Evolutionary conservation across 257 asterid genomes (phyloP), one percentile per base, ranked within the genome.

Genomic region (Nicotiana otophora): DNA sequence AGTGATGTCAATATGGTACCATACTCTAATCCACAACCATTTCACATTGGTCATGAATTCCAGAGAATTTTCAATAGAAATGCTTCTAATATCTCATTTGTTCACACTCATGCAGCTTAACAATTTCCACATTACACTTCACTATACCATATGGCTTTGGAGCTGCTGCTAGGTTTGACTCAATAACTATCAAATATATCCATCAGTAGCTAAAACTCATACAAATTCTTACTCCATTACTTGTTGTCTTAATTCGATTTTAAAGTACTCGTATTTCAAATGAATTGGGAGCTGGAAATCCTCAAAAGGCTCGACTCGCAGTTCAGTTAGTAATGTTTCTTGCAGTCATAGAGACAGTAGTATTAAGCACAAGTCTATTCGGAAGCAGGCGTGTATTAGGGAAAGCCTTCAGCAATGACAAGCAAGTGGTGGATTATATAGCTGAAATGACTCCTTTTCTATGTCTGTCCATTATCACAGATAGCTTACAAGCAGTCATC

Each of bases 241-340:
- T 30, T 34, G 10, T 39, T 42, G 58, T 11, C 78, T 70, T 70
- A 42, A 10, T 8, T 9, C 33, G 10, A 9, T 17, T 70, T 33
- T 78, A 2, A 76, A 92, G 95, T 86, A 92, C 95, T 46, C 88
- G 89, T 57, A 91, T 90, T 81, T 92, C 97, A 20, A 92, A 91
- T 15, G 93, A 91, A 77, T 76, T 91, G 69, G 97, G 95, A n/a
- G 93, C 92, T 9, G 94, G 92, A 17, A 89, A 91, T 65, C 84
- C 94, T 42, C 81, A 81, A 33, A 86, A 42, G 30, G 94, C 94
- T 16, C 70, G 90, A 69, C 6, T 84, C 7, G 86, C 89, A 28
- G 91, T 89, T 14, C 82, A 82, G 66, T 84, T 85, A 1, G 86
- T 86, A 6, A 70, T 87, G 86, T 51, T 88, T 81, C 87, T 92